These are phyloP conservation scores for Colletotrichum liriopes DNA, from an alignment of 2,329 filamentous ascomycete species.

Conservation along the genomic window DNA sequence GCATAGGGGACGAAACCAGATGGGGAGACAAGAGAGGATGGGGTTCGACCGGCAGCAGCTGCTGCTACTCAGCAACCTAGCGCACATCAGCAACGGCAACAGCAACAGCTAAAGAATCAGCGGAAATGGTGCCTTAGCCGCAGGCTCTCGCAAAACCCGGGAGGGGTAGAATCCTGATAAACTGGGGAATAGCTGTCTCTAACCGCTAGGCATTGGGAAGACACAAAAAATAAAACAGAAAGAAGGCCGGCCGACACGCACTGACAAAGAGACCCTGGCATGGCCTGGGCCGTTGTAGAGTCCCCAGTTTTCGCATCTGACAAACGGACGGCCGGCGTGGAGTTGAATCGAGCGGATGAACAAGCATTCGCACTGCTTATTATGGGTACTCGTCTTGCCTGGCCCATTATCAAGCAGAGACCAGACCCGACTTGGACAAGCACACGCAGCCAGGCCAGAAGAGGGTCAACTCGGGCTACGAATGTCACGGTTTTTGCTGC, in stretches of 20 bases:
- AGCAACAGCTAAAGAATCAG: conserved; percentile 5
- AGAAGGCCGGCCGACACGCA: conserved; percentile 28
- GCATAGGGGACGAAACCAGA: background rate
- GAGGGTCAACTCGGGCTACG: conserved; percentile 5
- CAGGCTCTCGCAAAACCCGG: conserved; percentile 21
- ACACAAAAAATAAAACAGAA: background rate
- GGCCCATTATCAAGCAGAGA: conserved; percentile 36
- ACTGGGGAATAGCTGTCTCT: conserved; percentile 38
- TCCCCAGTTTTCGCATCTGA: conserved; percentile 41
- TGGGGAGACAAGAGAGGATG: conserved; percentile 31
- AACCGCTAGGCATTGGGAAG: conserved; percentile 21
- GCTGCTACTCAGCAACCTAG: background rate
- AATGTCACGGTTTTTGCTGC: conserved; percentile 25
- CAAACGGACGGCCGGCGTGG: conserved; percentile 39
- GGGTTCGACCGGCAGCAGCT: conserved; percentile 2
- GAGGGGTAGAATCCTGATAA: conserved; percentile 42
- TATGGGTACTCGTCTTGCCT: conserved; percentile 37
- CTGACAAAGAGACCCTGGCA: conserved; percentile 33
- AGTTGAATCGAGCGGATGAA: conserved; percentile 42
- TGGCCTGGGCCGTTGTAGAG: conserved; percentile 36
- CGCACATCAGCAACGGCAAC: conserved; percentile 10
- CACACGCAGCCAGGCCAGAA: conserved; percentile 26
- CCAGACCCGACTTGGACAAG: conserved; percentile 31
- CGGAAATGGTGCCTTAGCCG: conserved; percentile 27
- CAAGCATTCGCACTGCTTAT: conserved; percentile 41